Base-by-base conservation (phyloP, 2,329 filamentous ascomycete genomes). In the Lachnellula subtilissima region DNA sequence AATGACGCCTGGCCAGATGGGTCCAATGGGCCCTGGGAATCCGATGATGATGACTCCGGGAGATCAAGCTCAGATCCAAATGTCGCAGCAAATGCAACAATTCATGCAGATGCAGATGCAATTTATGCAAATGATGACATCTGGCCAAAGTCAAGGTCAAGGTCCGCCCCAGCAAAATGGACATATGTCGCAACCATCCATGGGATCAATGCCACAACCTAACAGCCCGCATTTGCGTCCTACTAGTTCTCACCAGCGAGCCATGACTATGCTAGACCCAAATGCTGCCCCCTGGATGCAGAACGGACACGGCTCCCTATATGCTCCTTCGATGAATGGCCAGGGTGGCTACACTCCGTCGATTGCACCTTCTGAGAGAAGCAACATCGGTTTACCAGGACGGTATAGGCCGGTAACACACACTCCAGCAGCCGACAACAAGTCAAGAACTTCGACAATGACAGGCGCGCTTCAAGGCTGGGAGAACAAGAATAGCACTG, bases 71-170 rank as follows among this genome's bases (percentile, higher is more conserved):
- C 88, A 93, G 65, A 79, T 92, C 43, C 86, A 92, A 63, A 87
- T 94, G 79, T 87, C 83, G 6, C 87, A 91, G 67, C 88, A 92
- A 68, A 92, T 93, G 89, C 81, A 83, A 54, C 86, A 90, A 66
- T 91, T 93, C 74, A 91, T 93, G 88, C 87, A 91, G 69, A 91
- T 94, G 86, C 91, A 96, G 70, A 92, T 95, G 87, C 89, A 95
- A 69, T 91, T 91, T 73, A 93, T 95, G 87, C 88, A 92, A 66
- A 87, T 91, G 83, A 88, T 90, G 80, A 78, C 74, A 73, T 50
- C 50, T 19, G 58, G 62, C 11, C 61, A 61, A 55, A 56, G 54
- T 35, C 60, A 54, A 60, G 48, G 22, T 22, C 50, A 52, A 48
- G 28, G 28, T 14, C 63, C 61, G 36, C 59, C 54, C 15, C 62